Conservation (phyloP, 2,329 filamentous ascomycete species). For the Graphilbum sp. region DNA sequence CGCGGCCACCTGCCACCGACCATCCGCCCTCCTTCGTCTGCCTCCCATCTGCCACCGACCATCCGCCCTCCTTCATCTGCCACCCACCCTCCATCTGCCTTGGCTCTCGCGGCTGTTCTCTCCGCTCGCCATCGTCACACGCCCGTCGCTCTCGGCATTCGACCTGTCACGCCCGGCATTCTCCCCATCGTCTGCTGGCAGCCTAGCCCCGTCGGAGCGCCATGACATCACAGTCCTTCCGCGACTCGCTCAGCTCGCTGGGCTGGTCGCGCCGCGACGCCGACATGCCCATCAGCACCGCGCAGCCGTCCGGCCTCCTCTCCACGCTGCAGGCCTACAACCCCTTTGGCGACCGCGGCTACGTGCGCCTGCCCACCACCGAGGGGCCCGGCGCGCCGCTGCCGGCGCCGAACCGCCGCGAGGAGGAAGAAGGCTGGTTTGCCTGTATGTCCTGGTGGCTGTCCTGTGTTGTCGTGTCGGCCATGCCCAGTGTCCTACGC, state of each 20-base stretch:
- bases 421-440: conserved; percentile 94
- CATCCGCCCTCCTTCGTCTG: no score
- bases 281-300: conserved; percentile 60
- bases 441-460: conserved; percentile 51
- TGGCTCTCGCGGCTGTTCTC: no score
- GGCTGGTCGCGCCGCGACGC: conserved; percentile 81
- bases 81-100: no score
- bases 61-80: no score
- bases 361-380: conserved; percentile 77
- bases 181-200: no score
- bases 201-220: no score
- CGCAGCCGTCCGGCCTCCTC: conserved; percentile 55
- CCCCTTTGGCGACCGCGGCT: conserved; percentile 72
- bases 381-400: conserved; percentile 72
- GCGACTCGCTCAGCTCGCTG: conserved; percentile 85
- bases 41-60: no score
- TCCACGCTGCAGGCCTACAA: conserved; percentile 73
- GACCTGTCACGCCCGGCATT: no score
- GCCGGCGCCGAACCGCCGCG: conserved; percentile 66
- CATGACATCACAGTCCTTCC: conserved; percentile 81
- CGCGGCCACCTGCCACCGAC: no score
- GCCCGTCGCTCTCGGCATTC: not conserved
- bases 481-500: conserved; percentile 11
- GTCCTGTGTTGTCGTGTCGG: conserved; percentile 4
- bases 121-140: not conserved